Base-by-base conservation (phyloP, 805 yeast genomes). In the Pichia heedii region DNA sequence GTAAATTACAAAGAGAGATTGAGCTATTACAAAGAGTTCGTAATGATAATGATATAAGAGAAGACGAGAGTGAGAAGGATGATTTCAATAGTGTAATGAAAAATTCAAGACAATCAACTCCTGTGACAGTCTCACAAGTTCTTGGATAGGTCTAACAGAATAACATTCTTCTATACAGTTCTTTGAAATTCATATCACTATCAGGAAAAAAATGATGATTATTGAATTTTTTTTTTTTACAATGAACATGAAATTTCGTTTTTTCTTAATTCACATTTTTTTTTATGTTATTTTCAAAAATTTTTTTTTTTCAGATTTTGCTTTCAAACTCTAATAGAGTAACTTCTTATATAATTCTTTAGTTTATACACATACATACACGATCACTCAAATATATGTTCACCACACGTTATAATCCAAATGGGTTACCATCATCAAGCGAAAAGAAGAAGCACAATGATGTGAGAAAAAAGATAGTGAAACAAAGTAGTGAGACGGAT, bases 1-100 rank as follows among this genome's bases (percentile, higher is more conserved):
- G 68, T 22, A 76, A 76, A 53, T 67, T 90, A 55, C 83, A 79
- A 60, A 60, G 61, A 15, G 96, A 89, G 56, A 74, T 90, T n/a
- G 71, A 73, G 16, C 37, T 40, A 15, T 20, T 44, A 9, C 47
- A 44, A 26, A 29, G 41, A 15, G 40, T 22, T 7, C 22, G 13
- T 13, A 38, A 40, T 12, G 13, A 29, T 5, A 41, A 41, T n/a
- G 30, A 16, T n/a, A 22, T 11, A 5, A 22, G 26, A 12, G 18
- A 22, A 4, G 15, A 4, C 13, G 29, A 30, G 4, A 29, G 5
- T 26, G 19, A 16, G 8, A 18, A 13, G 20, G n/a, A 19, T n/a
- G 24, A n/a, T 26, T 11, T 15, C 10, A 5, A 21, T 13, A 26
- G 6, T 19, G 32, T 13, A 6, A 9, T 13, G 6, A 27, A 9